A percentile compares a stretch with the other conserved stretches of the same genome.
phyloP scores from a whole-genome alignment of 768 basidiomycete species.

The Coprinopsis cinerea region DNA sequence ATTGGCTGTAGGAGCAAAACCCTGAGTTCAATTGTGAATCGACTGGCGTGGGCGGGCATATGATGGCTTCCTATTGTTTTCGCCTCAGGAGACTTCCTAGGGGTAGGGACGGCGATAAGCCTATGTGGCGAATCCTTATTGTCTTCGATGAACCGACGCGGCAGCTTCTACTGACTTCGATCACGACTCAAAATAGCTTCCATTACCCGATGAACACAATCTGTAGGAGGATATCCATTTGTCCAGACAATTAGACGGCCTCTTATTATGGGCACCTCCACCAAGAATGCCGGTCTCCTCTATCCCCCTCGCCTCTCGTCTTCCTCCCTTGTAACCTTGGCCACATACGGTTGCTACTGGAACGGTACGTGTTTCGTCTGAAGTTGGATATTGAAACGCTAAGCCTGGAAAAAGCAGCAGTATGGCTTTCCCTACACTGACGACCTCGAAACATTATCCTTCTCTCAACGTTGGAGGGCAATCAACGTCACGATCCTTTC shows the following conservation, averaged over 20 bases:
- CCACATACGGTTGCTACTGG: neutral
- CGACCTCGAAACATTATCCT: slow-evolving; percentile 4
- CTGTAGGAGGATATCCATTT: too few relatives aligned
- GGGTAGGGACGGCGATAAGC: neutral
- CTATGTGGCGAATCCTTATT: neutral
- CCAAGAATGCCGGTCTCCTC: neutral
- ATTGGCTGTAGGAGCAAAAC: too few relatives aligned
- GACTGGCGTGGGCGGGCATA: too few relatives aligned
- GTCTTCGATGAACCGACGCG: too few relatives aligned
- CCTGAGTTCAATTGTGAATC: too few relatives aligned
- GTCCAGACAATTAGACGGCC: neutral
- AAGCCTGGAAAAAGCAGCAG: neutral
- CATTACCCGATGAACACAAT: too few relatives aligned
- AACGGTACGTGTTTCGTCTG: neutral
- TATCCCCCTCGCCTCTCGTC: neutral
- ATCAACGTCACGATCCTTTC: slow-evolving; percentile 3
- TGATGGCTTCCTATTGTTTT: neutral
- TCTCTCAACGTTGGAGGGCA: neutral
- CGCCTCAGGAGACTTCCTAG: neutral
- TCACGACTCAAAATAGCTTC: too few relatives aligned
- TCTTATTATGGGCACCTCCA: neutral
- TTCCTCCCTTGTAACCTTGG: neutral
- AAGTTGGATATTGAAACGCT: neutral
- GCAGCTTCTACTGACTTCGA: neutral
- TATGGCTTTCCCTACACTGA: slow-evolving; percentile 1